Conservation (phyloP, 495 filamentous ascomycete species). For the Penicillium arizonense region DNA sequence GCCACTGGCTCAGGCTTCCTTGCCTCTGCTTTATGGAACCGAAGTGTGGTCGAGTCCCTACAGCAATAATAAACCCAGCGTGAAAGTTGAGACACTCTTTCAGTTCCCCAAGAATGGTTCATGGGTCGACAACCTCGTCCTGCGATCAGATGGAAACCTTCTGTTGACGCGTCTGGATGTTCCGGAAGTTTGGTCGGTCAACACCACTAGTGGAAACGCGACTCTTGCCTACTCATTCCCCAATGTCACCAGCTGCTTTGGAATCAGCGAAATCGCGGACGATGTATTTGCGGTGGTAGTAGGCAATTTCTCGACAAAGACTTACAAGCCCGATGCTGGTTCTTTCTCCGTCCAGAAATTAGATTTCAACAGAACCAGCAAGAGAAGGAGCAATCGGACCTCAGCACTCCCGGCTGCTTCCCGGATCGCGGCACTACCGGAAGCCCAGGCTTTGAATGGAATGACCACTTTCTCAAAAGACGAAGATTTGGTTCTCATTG, state of each 20-base stretch:
- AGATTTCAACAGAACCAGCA: constrained; percentile 20
- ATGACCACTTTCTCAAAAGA: constrained; percentile 27
- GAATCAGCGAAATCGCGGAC: constrained; percentile 40
- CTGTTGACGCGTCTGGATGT: constrained; percentile 35
- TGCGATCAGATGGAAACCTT: constrained; percentile 31
- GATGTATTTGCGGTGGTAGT: constrained; percentile 43
- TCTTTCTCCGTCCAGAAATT: constrained; percentile 41
- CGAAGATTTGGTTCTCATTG: constrained; percentile 30
- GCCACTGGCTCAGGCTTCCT: constrained; percentile 12
- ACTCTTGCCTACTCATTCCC: constrained; percentile 31
- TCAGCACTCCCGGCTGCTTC: constrained; percentile 5
- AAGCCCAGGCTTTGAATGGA: constrained; percentile 41
- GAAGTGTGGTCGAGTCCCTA: background rate
- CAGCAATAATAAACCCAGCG: constrained; percentile 14
- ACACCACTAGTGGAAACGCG: constrained; percentile 31
- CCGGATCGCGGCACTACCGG: constrained; percentile 34
- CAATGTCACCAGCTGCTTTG: constrained; percentile 32
- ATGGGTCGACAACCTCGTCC: constrained; percentile 41
- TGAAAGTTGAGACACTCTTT: constrained; percentile 26
- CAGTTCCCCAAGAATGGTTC: constrained; percentile 35
- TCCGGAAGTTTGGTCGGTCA: constrained; percentile 40
- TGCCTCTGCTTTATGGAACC: background rate
- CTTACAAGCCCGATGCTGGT: constrained; percentile 24
- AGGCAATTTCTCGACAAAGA: constrained; percentile 34
- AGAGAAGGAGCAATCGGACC: background rate